Evolutionary conservation across 2,329 filamentous ascomycete genomes (phyloP).

Genomic region (Microsporum ferrugineum): DNA sequence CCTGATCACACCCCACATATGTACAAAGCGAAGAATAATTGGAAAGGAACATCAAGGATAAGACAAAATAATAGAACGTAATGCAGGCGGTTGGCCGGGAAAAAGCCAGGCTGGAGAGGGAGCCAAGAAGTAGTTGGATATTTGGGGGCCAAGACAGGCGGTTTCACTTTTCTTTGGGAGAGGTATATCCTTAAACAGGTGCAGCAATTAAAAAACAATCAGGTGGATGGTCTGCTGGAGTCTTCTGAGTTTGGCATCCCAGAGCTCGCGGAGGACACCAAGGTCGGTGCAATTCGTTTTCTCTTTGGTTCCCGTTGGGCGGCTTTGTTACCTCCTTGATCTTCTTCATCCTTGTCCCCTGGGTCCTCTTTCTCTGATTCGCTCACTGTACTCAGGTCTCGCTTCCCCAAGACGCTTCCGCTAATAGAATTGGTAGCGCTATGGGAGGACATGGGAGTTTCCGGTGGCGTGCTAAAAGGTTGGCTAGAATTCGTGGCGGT

Average conservation of each 20-base stretch:
- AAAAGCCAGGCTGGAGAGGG: not conserved
- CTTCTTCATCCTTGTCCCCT: not conserved
- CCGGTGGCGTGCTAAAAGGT: constrained; percentile 63
- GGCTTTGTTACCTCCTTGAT: not conserved
- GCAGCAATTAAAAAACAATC: not conserved
- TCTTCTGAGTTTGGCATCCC: not conserved
- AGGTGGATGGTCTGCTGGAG: not conserved
- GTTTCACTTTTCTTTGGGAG: not conserved
- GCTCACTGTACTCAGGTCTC: constrained; percentile 32
- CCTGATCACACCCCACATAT: not conserved
- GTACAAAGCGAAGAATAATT: not conserved
- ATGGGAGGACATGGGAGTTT: constrained; percentile 58
- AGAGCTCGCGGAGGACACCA: constrained; percentile 9
- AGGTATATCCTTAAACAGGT: not conserved
- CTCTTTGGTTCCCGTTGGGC: constrained; percentile 11
- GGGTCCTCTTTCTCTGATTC: constrained; percentile 38
- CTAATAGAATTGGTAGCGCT: constrained; percentile 45
- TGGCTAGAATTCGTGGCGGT: constrained; percentile 56
- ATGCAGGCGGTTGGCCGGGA: not conserved
- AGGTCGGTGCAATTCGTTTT: constrained; percentile 15
- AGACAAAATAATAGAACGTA: constrained; percentile 1
- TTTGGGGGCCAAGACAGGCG: not conserved
- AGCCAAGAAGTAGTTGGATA: not conserved
- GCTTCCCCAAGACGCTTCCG: constrained; percentile 44
- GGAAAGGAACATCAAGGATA: not conserved